Conservation (phyloP, 306 rosid genomes). For the Quercus rubra region DNA sequence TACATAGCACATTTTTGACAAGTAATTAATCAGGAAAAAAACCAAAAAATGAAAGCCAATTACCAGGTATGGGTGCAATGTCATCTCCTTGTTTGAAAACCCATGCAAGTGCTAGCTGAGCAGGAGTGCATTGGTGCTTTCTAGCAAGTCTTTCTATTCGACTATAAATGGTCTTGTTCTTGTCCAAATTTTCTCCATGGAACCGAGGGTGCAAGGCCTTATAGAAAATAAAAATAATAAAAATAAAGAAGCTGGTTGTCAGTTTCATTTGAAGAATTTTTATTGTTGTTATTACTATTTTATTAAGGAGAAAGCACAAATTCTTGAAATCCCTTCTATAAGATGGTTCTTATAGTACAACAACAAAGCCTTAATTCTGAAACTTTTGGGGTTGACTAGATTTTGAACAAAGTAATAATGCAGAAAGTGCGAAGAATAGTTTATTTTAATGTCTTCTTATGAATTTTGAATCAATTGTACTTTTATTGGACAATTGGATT, state of each 20-base stretch:
- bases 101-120: constrained; percentile 53
- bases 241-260: neutral
- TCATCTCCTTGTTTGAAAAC: constrained; percentile 44
- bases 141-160: constrained; percentile 37
- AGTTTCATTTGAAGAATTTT: neutral
- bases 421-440: too few species aligned
- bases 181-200: constrained; percentile 30
- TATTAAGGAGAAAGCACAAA: neutral
- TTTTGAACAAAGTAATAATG: too few species aligned
- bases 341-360: neutral
- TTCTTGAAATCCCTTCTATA: neutral
- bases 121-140: constrained; percentile 36
- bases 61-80: constrained; percentile 51
- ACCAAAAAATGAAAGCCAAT: neutral
- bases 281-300: neutral
- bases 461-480: too few species aligned
- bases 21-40: neutral
- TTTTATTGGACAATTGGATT: too few species aligned
- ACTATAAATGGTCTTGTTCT: constrained; percentile 48
- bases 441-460: too few species aligned
- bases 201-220: constrained; percentile 37
- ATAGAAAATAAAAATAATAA: constrained; percentile 6
- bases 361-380: too few species aligned
- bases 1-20: neutral
- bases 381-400: too few species aligned